Conservation (phyloP, 139 green algal species). For the Mesostigma viride region DNA sequence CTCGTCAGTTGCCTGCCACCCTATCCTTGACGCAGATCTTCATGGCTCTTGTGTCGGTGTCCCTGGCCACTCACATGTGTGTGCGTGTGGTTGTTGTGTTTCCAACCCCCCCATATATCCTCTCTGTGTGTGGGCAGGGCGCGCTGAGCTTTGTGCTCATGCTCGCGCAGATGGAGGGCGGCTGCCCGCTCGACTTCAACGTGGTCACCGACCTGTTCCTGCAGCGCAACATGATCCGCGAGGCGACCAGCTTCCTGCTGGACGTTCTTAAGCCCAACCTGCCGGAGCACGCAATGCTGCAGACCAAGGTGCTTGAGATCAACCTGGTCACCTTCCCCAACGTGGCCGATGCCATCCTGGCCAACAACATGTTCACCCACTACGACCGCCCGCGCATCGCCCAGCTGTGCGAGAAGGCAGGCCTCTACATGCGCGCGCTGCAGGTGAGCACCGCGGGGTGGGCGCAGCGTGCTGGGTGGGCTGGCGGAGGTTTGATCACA, state of each 20-base stretch:
- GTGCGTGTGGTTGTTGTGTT: too few species aligned
- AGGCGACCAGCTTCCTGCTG: constrained; percentile 95
- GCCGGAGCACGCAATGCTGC: constrained; percentile 71
- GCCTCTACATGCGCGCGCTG: constrained; percentile 95
- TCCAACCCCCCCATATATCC: too few species aligned
- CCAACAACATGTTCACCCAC: constrained; percentile 81
- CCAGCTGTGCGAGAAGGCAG: constrained; percentile 97
- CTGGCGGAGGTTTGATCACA: too few species aligned
- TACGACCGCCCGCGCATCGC: constrained; percentile 93
- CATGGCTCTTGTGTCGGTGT: too few species aligned
- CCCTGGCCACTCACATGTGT: too few species aligned
- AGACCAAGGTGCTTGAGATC: constrained; percentile 97
- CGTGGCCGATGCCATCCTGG: constrained; percentile 94
- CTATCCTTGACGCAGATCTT: too few species aligned
- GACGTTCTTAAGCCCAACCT: constrained; percentile 86
- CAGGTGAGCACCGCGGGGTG: constrained; percentile 11
- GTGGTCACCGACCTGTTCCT: constrained; percentile 95
- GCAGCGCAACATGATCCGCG: constrained; percentile 76
- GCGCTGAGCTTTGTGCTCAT: constrained; percentile 90
- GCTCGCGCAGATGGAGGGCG: constrained; percentile 67
- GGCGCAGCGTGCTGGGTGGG: too few species aligned
- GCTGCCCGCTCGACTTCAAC: constrained; percentile 71
- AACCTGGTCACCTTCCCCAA: constrained; percentile 97
- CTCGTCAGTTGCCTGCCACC: too few species aligned
- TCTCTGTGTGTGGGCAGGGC: too few species aligned